Percentiles rank a stretch among this genome's conserved stretches.
phyloP scores from a whole-genome alignment of 1,284 basidiomycete species.

The Coniophora puteana region DNA sequence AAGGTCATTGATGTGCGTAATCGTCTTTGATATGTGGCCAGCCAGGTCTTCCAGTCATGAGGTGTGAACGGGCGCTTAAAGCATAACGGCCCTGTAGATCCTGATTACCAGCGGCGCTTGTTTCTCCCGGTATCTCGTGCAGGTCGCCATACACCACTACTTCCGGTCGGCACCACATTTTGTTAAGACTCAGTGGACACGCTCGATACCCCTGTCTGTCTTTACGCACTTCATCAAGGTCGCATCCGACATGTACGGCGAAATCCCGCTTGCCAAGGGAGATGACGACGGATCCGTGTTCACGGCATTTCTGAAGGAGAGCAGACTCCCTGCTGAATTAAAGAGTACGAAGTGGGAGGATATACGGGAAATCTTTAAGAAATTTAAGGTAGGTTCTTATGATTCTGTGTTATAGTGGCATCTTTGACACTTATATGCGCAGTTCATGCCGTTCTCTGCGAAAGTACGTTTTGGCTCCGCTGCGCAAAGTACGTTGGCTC shows the following conservation, averaged over 20 bases:
- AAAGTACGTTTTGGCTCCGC: slow-evolving; percentile 42
- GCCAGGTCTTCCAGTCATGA: slow-evolving; percentile 10
- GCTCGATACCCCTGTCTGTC: slow-evolving; percentile 52
- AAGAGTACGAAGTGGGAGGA: slow-evolving; percentile 58
- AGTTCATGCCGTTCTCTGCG: slow-evolving; percentile 75
- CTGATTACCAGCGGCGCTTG: slow-evolving; percentile 70
- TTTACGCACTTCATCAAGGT: slow-evolving; percentile 61
- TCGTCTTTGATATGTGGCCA: slow-evolving; percentile 13
- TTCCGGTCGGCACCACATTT: slow-evolving; percentile 68
- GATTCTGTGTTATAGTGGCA: slow-evolving; percentile 10
- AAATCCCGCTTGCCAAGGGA: slow-evolving; percentile 63
- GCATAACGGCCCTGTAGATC: slow-evolving; percentile 50
- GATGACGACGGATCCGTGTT: slow-evolving; percentile 72
- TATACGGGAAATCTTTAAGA: slow-evolving; percentile 61
- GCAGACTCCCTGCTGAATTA: slow-evolving; percentile 49
- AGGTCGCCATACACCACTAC: slow-evolving; percentile 72
- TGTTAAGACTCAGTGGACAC: slow-evolving; percentile 69
- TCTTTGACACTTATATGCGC: slow-evolving; percentile 17
- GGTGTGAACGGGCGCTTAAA: no score
- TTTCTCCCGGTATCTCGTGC: slow-evolving; percentile 70
- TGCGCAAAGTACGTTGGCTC: slow-evolving; percentile 8
- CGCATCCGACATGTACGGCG: slow-evolving; percentile 53
- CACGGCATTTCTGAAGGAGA: slow-evolving; percentile 60
- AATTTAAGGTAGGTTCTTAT: slow-evolving; percentile 50
- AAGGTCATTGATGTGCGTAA: slow-evolving; percentile 65